These are phyloP conservation scores for Luffa aegyptiaca DNA, from an alignment of 306 rosid species.

Conservation along the genomic window DNA sequence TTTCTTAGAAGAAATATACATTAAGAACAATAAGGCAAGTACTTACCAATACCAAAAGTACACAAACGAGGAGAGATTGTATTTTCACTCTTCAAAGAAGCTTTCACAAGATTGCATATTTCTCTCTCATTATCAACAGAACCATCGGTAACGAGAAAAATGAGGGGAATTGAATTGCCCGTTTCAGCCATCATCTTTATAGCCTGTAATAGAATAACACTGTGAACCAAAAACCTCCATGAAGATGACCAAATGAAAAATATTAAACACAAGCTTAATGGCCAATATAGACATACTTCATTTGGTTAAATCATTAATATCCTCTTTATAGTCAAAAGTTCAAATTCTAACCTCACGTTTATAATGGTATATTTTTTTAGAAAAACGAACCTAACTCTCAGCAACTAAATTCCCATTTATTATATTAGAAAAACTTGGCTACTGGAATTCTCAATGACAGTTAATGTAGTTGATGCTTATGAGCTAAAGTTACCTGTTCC, in stretches of 20 bases:
- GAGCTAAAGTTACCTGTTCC: slow-evolving; percentile 36
- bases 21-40: neutral
- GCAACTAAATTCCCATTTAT: neutral
- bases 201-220: slow-evolving; percentile 50
- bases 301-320: neutral
- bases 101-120: slow-evolving; percentile 55
- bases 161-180: slow-evolving; percentile 47
- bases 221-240: neutral
- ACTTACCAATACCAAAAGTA: slow-evolving; percentile 89
- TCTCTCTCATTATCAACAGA: slow-evolving; percentile 80
- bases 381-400: neutral
- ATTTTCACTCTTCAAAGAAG: slow-evolving; percentile 27
- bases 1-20: neutral
- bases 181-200: slow-evolving; percentile 54
- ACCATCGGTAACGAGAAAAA: slow-evolving; percentile 88
- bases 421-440: neutral
- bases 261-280: neutral
- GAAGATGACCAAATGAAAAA: neutral
- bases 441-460: neutral
- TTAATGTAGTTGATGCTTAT: neutral
- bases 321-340: neutral
- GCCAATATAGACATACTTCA: neutral
- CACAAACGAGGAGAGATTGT: slow-evolving; percentile 53
- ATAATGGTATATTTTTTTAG: neutral
- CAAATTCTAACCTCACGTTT: neutral